phyloP scores from a whole-genome alignment of 1,139 yeast genomes.

The Tardiomyces blankii region DNA sequence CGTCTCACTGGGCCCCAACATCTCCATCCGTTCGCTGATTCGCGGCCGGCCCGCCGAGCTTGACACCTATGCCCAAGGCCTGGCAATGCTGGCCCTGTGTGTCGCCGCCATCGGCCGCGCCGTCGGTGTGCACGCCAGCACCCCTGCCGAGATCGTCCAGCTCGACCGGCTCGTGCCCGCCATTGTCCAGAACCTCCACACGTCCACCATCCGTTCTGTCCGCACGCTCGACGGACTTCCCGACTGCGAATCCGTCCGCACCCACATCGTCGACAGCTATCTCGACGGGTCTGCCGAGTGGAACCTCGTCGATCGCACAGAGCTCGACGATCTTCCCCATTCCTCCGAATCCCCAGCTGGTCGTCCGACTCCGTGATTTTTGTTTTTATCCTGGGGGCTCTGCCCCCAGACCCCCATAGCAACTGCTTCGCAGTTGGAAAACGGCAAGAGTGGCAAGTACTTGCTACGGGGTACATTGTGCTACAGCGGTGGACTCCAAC shows the following conservation, averaged over 20 bases:
- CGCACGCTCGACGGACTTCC: slow-evolving; percentile 8
- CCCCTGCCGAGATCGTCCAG: slow-evolving; percentile 10
- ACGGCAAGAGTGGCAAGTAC: too few relatives aligned
- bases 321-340: background rate
- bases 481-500: too few relatives aligned
- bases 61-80: slow-evolving; percentile 20
- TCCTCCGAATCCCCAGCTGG: too few relatives aligned
- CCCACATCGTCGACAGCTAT: slow-evolving; percentile 22
- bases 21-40: slow-evolving; percentile 10
- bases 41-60: slow-evolving; percentile 18
- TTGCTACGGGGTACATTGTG: too few relatives aligned
- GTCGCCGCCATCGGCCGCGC: slow-evolving; percentile 15
- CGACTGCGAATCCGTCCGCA: slow-evolving; percentile 18
- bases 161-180: slow-evolving; percentile 10
- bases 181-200: slow-evolving; percentile 8
- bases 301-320: slow-evolving; percentile 20
- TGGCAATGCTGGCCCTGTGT: slow-evolving; percentile 26
- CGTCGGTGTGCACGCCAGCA: slow-evolving; percentile 10
- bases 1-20: slow-evolving; percentile 12
- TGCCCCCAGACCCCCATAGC: too few relatives aligned
- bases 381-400: too few relatives aligned
- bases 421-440: too few relatives aligned
- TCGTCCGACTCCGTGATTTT: too few relatives aligned
- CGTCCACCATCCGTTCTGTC: slow-evolving; percentile 11
- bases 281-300: slow-evolving; percentile 26